phyloP scores from a whole-genome alignment of 1,139 yeast species.

The Meyerozyma sp. region DNA sequence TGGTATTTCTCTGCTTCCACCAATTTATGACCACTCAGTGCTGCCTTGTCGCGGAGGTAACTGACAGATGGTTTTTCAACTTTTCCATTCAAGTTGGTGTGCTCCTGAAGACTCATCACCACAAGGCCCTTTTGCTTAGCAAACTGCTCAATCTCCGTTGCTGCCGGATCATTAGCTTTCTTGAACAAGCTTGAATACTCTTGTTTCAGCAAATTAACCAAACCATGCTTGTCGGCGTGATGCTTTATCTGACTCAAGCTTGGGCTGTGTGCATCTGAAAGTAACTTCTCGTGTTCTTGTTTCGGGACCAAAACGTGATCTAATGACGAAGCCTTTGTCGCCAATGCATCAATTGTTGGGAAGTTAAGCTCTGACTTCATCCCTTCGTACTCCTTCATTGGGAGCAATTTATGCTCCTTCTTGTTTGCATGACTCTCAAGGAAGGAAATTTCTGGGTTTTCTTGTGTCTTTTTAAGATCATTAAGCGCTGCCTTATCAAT shows the following conservation, averaged over 20 bases:
- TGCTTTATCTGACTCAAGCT: conserved; percentile 27
- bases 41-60: conserved; percentile 20
- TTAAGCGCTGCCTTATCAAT: conserved; percentile 1
- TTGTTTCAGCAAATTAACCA: conserved; percentile 26
- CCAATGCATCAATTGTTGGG: conserved; percentile 5
- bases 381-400: conserved; percentile 7
- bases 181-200: conserved; percentile 35
- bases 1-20: conserved; percentile 16
- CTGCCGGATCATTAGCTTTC: conserved; percentile 25
- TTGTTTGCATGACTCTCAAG: conserved; percentile 13
- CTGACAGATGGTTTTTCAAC: conserved; percentile 20
- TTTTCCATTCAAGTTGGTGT: conserved; percentile 12
- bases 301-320: conserved; percentile 5
- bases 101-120: conserved; percentile 5
- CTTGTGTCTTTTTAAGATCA: neutral
- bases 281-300: conserved; percentile 14
- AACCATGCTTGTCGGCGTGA: conserved; percentile 31
- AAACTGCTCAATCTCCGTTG: conserved; percentile 9
- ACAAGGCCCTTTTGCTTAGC: conserved; percentile 5
- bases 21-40: conserved; percentile 11
- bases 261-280: conserved; percentile 25
- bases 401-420: conserved; percentile 10
- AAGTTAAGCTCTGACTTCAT: conserved; percentile 4
- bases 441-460: conserved; percentile 17
- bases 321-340: neutral